Base-by-base conservation (phyloP, 1,284 basidiomycete species). In the Ganoderma lingzhi region DNA sequence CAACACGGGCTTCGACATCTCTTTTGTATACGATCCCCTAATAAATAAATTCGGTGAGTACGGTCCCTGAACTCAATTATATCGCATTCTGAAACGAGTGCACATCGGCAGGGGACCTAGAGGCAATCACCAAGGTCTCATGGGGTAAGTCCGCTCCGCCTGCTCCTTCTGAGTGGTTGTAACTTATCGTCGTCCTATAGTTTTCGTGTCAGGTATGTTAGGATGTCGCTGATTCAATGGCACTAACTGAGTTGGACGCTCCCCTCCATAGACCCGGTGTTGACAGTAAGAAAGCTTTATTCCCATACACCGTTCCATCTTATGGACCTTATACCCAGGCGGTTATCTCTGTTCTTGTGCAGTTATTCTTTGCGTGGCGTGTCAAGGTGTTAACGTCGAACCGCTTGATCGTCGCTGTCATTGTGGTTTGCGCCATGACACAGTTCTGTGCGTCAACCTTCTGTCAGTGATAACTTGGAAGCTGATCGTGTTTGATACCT, bases 311-410 rank as follows among this genome's bases (percentile, higher is more conserved):
- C 15, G 12, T 30, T 10, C 10, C 15, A 23, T 30, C 45, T 6
- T 28, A 12, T 42, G 37, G 32, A 14, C 9, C 6, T 32, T 44
- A 23, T 48, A 23, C 19, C 8, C 58, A 82, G 80, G 77, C 78
- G 3, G 71, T 83, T 59, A 80, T 82, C 9, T 82, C 83, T 15
- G 72, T 77, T 41, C 72, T 78, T 37, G 82, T 83, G n/a, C 82
- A 83, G 59, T 63, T 81, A 42, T 83, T 83, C 73, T 83, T 83
- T 68, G 80, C 83, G 1, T 83, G 82, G 82, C 75, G 83, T 65
- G 80, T 83, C 48, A 77, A 77, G 53, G 73, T 82, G 35, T 75
- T 83, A 53, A 81, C 78, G 10, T 71, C 74, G 37, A 80, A 68
- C 64, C 71, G 70, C 48, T 62, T 75, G 9, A 64, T 77, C 15